Conservation (phyloP, 2,329 filamentous ascomycete species). For the Aspergillus brasiliensis region DNA sequence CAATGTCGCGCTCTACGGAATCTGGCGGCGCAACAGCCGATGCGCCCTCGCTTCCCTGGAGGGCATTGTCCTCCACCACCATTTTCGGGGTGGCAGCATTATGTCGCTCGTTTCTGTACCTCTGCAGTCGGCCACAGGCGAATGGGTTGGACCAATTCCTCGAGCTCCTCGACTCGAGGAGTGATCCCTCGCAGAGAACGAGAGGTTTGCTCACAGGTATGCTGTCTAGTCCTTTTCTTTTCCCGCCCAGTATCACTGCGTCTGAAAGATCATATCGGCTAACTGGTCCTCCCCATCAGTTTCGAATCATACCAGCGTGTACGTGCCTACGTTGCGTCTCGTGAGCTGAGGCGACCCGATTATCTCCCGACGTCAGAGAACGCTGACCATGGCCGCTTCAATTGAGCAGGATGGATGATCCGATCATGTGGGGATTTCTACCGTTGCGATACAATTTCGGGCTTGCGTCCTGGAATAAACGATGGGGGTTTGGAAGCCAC, state of each 20-base stretch:
- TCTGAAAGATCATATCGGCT: neutral
- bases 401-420: constrained; percentile 78
- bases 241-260: no score
- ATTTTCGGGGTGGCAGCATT: constrained; percentile 74
- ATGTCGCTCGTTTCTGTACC: constrained; percentile 73
- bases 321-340: constrained; percentile 52
- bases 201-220: constrained; percentile 82
- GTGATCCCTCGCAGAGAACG: constrained; percentile 65
- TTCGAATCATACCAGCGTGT: constrained; percentile 88
- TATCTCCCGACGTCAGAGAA: constrained; percentile 17
- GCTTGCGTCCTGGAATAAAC: constrained; percentile 65
- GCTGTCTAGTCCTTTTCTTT: constrained; percentile 16
- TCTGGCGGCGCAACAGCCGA: constrained; percentile 44
- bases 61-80: constrained; percentile 69
- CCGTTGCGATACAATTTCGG: constrained; percentile 73
- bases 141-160: constrained; percentile 76
- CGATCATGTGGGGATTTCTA: constrained; percentile 87
- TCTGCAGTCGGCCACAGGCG: constrained; percentile 73
- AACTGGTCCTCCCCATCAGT: constrained; percentile 53
- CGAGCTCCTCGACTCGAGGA: constrained; percentile 71
- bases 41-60: constrained; percentile 59
- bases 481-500: constrained; percentile 89
- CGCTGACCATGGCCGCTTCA: constrained; percentile 31
- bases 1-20: constrained; percentile 37
- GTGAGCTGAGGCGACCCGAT: constrained; percentile 19